Evolutionary conservation across 768 basidiomycete genomes (phyloP).

Genomic region (Rubroboletus pulcherrimus): DNA sequence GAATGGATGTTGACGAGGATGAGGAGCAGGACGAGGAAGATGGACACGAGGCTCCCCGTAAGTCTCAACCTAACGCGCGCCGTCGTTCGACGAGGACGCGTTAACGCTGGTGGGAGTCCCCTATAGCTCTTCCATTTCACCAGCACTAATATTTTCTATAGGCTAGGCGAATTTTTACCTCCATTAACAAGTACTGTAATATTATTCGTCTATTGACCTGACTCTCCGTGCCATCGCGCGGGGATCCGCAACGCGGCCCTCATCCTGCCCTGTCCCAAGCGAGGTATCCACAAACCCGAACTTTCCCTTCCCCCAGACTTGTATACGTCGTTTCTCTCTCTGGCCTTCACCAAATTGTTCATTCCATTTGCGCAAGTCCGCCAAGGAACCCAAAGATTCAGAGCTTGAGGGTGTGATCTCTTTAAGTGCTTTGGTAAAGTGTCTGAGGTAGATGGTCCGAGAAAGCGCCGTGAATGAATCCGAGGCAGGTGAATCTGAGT

Average conservation of each 20-base stretch:
- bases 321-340: constrained; percentile 58
- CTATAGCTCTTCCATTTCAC: background rate
- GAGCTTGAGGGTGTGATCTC: constrained; percentile 91
- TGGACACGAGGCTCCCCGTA: constrained; percentile 18
- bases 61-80: constrained; percentile 13
- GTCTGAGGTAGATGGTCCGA: constrained; percentile 49
- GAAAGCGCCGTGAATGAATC: constrained; percentile 8
- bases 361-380: constrained; percentile 84
- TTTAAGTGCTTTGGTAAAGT: constrained; percentile 81
- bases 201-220: constrained; percentile 26
- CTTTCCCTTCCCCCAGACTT: constrained; percentile 82
- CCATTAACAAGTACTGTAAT: constrained; percentile 19
- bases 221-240: constrained; percentile 11
- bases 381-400: constrained; percentile 70
- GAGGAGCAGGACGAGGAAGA: constrained; percentile 36
- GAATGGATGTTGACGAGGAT: constrained; percentile 46
- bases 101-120: constrained; percentile 1
- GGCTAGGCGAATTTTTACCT: constrained; percentile 10
- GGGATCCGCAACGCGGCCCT: constrained; percentile 40
- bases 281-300: constrained; percentile 76
- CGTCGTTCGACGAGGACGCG: constrained; percentile 21
- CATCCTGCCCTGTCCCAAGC: constrained; percentile 32
- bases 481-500: constrained; percentile 7
- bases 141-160: constrained; percentile 5
- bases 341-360: constrained; percentile 90